Evolutionary conservation across 2,329 filamentous ascomycete species (phyloP), one percentile per base, ranked within the genome.

Genomic region (Sclerotinia minor): DNA sequence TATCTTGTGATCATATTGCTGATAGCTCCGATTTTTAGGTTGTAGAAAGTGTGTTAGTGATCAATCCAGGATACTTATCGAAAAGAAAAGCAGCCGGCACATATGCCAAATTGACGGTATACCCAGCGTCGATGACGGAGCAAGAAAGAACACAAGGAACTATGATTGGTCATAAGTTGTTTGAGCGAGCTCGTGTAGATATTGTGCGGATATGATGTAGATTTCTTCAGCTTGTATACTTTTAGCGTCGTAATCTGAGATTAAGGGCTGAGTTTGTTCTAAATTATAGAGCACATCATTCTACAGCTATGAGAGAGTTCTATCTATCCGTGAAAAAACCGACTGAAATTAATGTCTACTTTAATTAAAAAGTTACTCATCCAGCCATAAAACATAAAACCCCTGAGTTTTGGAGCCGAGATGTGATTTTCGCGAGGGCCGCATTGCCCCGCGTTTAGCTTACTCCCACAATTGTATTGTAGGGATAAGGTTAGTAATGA

Each of bases 21-120:
- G 41, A 68, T 6, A 5, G 5, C 24, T 35, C 29, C 35, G 24
- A 24, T 35, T 41, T 68, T 1, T 73, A 97, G 93, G 92, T 97
- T 53, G 89, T 98, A 15, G 92, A 97, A 75, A 92, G 90, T 72
- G 93, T 97, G 0, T 80, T 98, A 8, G 88, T 93, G 17, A 90
- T 99, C 75, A 99, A 99, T 77, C 94, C 95, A 0, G 94, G 95
- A 6, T 89, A 87, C 61, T 80, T 97, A 45, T 95, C 92, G 21
- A 97, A 96, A 80, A 87, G 91, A 67, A 89, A 88, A 69, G 93
- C 89, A 1, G 85, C 94, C 0, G 95, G 95, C 7, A 97, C 93
- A 0, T 98, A 90, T 78, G 92, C 92, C 0, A 88, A 89, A 63
- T 85, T 99, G 83, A 87, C 87, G 26, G 80, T 98, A 8, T 85